These are phyloP conservation scores for Cytospora leucostoma DNA, from an alignment of 2,329 filamentous ascomycete species.

Conservation along the genomic window DNA sequence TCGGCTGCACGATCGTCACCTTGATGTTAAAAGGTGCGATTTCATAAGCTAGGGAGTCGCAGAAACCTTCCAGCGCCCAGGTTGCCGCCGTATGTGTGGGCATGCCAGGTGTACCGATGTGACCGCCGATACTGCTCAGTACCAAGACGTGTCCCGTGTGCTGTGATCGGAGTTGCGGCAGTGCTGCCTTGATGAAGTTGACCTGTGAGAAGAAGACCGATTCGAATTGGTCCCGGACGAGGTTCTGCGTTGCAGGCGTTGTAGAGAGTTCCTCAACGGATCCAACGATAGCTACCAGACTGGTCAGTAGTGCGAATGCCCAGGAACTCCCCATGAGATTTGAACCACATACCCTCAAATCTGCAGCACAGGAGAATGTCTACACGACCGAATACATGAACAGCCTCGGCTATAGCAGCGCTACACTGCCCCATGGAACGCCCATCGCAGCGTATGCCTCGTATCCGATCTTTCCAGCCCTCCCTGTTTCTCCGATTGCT, in stretches of 20 bases:
- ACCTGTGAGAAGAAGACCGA: conserved; percentile 93
- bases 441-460: conserved; percentile 65
- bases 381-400: conserved; percentile 79
- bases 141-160: conserved; percentile 88
- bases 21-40: conserved; percentile 96
- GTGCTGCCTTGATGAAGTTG: conserved; percentile 87
- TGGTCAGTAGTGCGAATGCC: conserved; percentile 4
- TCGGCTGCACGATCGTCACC: conserved; percentile 92
- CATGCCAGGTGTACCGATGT: conserved; percentile 89
- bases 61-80: conserved; percentile 95
- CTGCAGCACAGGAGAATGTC: conserved; percentile 91
- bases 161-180: conserved; percentile 78
- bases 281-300: conserved; percentile 71
- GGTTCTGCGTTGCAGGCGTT: conserved; percentile 68
- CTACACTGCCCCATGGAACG: conserved; percentile 71
- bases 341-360: conserved; percentile 66
- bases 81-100: conserved; percentile 89
- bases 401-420: conserved; percentile 82
- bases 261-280: conserved; percentile 88
- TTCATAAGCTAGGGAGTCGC: conserved; percentile 93
- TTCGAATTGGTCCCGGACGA: conserved; percentile 91
- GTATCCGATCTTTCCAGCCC: conserved; percentile 79
- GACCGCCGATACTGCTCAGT: conserved; percentile 85
- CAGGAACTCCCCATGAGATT: neutral
- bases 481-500: conserved; percentile 64